phyloP scores from a whole-genome alignment of 345 rosid species.

The Dovyalis caffra region DNA sequence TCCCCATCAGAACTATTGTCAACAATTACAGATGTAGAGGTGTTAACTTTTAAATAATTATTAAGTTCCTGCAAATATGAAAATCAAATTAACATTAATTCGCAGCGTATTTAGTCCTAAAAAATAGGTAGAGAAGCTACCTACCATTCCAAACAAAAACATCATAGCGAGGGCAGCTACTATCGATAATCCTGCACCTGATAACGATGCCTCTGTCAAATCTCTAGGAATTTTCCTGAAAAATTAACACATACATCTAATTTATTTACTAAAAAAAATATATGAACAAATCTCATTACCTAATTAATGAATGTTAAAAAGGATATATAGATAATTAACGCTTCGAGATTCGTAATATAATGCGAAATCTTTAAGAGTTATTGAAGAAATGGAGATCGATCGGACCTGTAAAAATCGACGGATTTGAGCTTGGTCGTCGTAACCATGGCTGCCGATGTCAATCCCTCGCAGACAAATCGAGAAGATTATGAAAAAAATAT shows the following conservation, averaged over 20 bases:
- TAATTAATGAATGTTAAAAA: background rate
- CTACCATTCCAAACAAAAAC: slow-evolving; percentile 98
- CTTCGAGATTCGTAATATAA: background rate
- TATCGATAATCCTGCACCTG: slow-evolving; percentile 95
- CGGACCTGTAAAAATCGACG: slow-evolving; percentile 36
- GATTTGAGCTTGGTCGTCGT: slow-evolving; percentile 34
- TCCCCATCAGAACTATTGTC: slow-evolving; percentile 94
- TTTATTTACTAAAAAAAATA: background rate
- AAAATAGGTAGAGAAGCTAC: background rate
- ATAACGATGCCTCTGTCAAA: slow-evolving; percentile 93
- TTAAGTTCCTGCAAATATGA: slow-evolving; percentile 84
- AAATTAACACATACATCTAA: background rate
- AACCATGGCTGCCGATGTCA: slow-evolving; percentile 20
- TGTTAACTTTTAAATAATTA: slow-evolving; percentile 72
- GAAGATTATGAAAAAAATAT: background rate
- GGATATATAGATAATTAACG: background rate
- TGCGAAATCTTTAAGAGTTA: background rate
- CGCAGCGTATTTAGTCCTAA: background rate
- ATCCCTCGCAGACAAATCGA: background rate
- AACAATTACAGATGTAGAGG: slow-evolving; percentile 80
- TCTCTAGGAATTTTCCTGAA: slow-evolving; percentile 98
- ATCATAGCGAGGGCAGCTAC: slow-evolving; percentile 82
- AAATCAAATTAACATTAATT: background rate
- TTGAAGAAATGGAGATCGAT: background rate
- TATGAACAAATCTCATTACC: background rate